These are phyloP conservation scores for Boeremia exigua DNA, from an alignment of 2,329 filamentous ascomycete species.

Conservation along the genomic window DNA sequence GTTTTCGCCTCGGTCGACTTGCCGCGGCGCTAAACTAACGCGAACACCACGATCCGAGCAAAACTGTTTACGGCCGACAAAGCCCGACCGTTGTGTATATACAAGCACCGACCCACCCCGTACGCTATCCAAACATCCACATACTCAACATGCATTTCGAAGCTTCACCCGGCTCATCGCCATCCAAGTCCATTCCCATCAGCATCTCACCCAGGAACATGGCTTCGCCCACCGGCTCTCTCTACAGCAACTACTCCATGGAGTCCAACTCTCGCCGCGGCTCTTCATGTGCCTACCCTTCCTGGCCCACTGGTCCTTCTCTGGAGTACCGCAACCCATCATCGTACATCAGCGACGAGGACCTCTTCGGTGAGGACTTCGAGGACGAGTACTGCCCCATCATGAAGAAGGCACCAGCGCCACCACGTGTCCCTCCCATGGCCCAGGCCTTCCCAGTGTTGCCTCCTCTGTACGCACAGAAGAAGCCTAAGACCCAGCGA, in stretches of 20 bases:
- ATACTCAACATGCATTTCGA: slow-evolving; percentile 44
- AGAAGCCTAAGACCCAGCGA: slow-evolving; percentile 50
- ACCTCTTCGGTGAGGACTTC: slow-evolving; percentile 49
- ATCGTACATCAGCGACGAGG: slow-evolving; percentile 51
- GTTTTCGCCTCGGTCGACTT: slow-evolving; percentile 39
- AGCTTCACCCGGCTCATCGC: slow-evolving; percentile 44
- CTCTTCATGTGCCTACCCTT: slow-evolving; percentile 49
- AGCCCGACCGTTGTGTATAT: slow-evolving; percentile 34
- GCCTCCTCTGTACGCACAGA: slow-evolving; percentile 48
- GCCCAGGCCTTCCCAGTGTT: slow-evolving; percentile 46
- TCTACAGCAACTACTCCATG: slow-evolving; percentile 46
- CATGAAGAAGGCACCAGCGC: slow-evolving; percentile 49
- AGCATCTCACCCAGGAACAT: slow-evolving; percentile 44
- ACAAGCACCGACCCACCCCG: slow-evolving; percentile 35
- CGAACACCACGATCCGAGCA: slow-evolving; percentile 21
- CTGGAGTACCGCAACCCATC: slow-evolving; percentile 47
- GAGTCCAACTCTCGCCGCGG: slow-evolving; percentile 38
- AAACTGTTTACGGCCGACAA: slow-evolving; percentile 28
- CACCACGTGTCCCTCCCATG: slow-evolving; percentile 46
- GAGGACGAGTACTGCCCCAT: slow-evolving; percentile 43
- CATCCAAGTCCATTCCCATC: slow-evolving; percentile 48
- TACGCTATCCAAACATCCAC: slow-evolving; percentile 18
- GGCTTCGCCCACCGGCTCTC: slow-evolving; percentile 44
- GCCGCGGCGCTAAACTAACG: slow-evolving; percentile 29
- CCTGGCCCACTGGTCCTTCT: slow-evolving; percentile 48